Conservation (phyloP, 441 rosid species). For the Metrosideros polymorpha region DNA sequence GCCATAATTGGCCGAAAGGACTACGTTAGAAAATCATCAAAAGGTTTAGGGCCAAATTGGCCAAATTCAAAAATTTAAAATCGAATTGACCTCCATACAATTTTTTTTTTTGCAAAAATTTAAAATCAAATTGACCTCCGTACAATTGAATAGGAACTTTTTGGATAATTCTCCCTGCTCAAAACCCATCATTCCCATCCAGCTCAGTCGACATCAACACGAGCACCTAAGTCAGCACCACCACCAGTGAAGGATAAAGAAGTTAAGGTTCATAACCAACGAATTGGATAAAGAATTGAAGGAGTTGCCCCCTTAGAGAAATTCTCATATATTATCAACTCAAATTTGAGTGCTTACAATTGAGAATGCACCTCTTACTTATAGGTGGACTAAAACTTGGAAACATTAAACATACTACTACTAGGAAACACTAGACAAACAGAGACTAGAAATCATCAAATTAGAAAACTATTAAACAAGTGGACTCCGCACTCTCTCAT, state of each 20-base stretch:
- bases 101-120: too few species aligned
- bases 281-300: not conserved
- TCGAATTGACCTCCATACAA: accelerated
- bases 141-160: not conserved
- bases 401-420: not conserved
- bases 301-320: not conserved
- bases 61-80: not conserved
- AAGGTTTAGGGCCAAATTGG: not conserved
- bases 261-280: too few species aligned
- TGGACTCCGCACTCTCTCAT: too few species aligned
- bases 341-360: not conserved
- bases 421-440: not conserved
- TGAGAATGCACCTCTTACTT: not conserved
- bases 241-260: too few species aligned
- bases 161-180: not conserved
- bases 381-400: not conserved
- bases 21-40: accelerated
- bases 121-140: accelerated
- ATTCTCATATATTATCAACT: not conserved
- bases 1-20: not conserved
- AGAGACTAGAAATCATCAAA: accelerated
- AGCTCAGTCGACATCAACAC: not conserved
- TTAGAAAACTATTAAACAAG: not conserved
- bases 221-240: accelerated
- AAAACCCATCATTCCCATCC: not conserved